Evolutionary conservation across 768 basidiomycete genomes (phyloP), one percentile per base, ranked within the genome.

Genomic region (Agaricus blazei): DNA sequence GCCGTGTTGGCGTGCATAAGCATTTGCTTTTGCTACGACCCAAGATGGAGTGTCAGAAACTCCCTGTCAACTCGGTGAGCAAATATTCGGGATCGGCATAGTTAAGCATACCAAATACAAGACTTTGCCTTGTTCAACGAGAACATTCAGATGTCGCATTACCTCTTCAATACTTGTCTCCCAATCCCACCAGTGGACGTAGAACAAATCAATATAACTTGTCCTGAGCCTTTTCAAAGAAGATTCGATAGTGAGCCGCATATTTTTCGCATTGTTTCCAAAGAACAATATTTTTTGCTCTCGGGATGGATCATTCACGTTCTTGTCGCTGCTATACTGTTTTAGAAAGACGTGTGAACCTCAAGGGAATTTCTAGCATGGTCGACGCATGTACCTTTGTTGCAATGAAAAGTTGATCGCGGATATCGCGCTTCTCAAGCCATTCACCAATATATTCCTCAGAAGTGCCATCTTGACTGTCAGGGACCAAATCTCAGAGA

Each of bases 391-490:
- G 45, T 56, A 74, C 72, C 68, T 80, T 71, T 48, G 72, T 66
- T 15, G 75, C 72, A 46, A 79, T 69, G 49, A 80, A 72, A n/a
- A 81, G 68, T 57, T 78, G 74, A 56, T 80, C 75, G 12, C 80
- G 67, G 47, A 73, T 74, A 1, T 67, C 69, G 14, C 77, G 65
- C 38, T 65, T 57, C 57, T 76, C 71, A 55, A 74, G 71, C 79
- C 78, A 81, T 58, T 80, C 78, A 3, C 79, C 79, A 29, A 79
- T 70, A 59, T 75, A 75, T 41, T 56, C 46, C 60, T 87, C 83
- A 4, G 78, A 81, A 31, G 73, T 63, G 55, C 78, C 81, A 51
- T 81, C 74, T 58, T 84, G 79, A 52, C 75, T 78, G 38, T 40
- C 5, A 46, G 8, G 28, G 4, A 14, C 11, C 23, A 11, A 15